Percentiles rank a stretch among this genome's conserved stretches.
Conservation (phyloP, 208 protist species). For the Wallacemonas sp. region DNA sequence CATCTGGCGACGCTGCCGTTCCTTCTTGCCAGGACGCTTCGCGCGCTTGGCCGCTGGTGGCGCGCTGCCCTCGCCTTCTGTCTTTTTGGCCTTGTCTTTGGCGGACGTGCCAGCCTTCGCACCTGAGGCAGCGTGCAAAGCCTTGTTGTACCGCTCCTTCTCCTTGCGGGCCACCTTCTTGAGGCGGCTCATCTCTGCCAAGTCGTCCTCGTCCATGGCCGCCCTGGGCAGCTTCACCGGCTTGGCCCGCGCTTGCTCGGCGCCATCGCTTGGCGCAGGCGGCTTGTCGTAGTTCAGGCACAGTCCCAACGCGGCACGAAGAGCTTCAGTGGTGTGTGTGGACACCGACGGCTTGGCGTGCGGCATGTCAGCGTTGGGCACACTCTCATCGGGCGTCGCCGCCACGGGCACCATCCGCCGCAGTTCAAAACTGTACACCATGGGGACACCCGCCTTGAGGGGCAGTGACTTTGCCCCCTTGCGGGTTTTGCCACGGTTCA, state of each 20-base stretch:
- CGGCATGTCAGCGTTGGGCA: neutral
- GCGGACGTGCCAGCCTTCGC: neutral
- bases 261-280: neutral
- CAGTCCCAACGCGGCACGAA: constrained; percentile 40
- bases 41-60: constrained; percentile 5
- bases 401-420: constrained; percentile 82
- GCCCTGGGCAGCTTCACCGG: constrained; percentile 14
- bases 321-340: constrained; percentile 14
- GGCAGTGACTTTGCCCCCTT: neutral
- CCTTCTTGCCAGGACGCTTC: constrained; percentile 49
- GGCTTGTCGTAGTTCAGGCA: constrained; percentile 47
- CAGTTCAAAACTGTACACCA: constrained; percentile 88
- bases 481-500: constrained; percentile 2
- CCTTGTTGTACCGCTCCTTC: constrained; percentile 1
- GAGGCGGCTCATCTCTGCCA: constrained; percentile 28
- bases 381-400: neutral
- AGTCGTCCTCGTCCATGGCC: constrained; percentile 40
- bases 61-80: neutral
- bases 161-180: constrained; percentile 30
- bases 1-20: constrained; percentile 23
- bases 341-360: neutral
- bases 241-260: constrained; percentile 5
- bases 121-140: neutral
- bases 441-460: neutral
- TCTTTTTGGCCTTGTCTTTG: constrained; percentile 3